Evolutionary conservation across 192 early-diverging fungal species (phyloP).

Genomic region (Ambispora gerdemannii): DNA sequence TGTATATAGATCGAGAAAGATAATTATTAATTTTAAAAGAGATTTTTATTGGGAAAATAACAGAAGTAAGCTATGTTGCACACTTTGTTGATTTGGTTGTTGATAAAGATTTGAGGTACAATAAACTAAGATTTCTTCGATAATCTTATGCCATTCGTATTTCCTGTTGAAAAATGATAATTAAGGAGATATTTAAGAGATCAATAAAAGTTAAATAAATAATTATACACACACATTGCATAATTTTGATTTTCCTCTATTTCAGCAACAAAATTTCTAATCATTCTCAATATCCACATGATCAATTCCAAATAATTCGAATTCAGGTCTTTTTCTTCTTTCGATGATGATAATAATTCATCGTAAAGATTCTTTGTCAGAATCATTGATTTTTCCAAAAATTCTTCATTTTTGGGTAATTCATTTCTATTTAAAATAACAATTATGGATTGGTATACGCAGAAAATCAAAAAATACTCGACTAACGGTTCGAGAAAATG

Average conservation of each 20-base stretch:
- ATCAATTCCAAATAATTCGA: background rate
- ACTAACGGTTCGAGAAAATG: background rate
- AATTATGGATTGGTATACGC: too few relatives aligned
- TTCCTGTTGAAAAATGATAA: background rate
- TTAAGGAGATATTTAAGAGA: too few relatives aligned
- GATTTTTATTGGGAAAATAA: too few relatives aligned
- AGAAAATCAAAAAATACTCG: background rate
- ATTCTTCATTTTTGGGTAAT: background rate
- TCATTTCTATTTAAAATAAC: background rate
- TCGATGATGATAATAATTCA: too few relatives aligned
- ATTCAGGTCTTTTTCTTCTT: too few relatives aligned
- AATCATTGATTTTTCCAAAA: background rate
- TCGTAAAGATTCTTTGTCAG: background rate
- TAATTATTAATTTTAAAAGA: too few relatives aligned
- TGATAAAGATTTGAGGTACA: background rate
- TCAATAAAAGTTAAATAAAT: too few relatives aligned
- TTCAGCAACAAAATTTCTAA: background rate
- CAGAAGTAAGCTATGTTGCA: too few relatives aligned
- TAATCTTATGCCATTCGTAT: background rate
- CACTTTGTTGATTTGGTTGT: too few relatives aligned
- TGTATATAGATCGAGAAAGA: too few relatives aligned
- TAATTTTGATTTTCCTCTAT: background rate
- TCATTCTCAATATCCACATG: background rate
- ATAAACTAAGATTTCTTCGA: background rate
- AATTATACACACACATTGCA: background rate